A percentile compares a stretch with the other conserved stretches of the same genome.
phyloP scores from a whole-genome alignment of 176 grass and related monocot genomes.

The Oryza coarctata region DNA sequence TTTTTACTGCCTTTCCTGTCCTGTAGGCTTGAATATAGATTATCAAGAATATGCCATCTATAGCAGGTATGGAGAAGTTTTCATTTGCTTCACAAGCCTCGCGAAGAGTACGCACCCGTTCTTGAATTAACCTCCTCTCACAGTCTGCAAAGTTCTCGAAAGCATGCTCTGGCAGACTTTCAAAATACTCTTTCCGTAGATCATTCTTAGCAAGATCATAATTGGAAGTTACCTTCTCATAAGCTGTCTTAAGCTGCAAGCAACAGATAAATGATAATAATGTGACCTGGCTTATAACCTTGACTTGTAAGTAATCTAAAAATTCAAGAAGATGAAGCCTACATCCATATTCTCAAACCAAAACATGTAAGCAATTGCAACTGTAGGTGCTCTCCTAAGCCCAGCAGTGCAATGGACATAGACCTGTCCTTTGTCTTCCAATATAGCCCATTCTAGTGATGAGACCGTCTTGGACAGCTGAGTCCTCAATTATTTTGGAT shows the following conservation, averaged over 20 bases:
- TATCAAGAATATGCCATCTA: neutral
- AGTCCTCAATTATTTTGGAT: conserved; percentile 72
- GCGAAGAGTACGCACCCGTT: conserved; percentile 48
- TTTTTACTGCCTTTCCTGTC: neutral
- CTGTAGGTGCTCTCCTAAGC: conserved; percentile 77
- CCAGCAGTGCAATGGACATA: conserved; percentile 89
- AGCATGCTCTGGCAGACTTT: conserved; percentile 70
- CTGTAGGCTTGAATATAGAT: neutral
- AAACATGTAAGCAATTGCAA: conserved; percentile 86
- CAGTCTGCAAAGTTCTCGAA: conserved; percentile 57
- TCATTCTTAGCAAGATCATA: conserved; percentile 86
- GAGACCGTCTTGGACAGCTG: conserved; percentile 83
- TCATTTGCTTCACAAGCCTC: conserved; percentile 32
- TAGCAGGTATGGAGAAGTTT: neutral
- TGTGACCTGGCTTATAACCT: neutral
- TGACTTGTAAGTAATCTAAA: neutral
- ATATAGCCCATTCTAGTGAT: conserved; percentile 81
- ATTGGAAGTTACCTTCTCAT: conserved; percentile 59
- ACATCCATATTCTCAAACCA: conserved; percentile 87
- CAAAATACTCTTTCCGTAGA: conserved; percentile 74
- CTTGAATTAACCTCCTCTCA: conserved; percentile 73
- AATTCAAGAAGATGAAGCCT: conserved; percentile 28
- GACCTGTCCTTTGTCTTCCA: conserved; percentile 61
- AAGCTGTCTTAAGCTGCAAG: conserved; percentile 66
- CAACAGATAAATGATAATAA: conserved; percentile 1